Evolutionary conservation across 2,329 filamentous ascomycete genomes (phyloP).

Genomic region (Rasamsonia emersonii): DNA sequence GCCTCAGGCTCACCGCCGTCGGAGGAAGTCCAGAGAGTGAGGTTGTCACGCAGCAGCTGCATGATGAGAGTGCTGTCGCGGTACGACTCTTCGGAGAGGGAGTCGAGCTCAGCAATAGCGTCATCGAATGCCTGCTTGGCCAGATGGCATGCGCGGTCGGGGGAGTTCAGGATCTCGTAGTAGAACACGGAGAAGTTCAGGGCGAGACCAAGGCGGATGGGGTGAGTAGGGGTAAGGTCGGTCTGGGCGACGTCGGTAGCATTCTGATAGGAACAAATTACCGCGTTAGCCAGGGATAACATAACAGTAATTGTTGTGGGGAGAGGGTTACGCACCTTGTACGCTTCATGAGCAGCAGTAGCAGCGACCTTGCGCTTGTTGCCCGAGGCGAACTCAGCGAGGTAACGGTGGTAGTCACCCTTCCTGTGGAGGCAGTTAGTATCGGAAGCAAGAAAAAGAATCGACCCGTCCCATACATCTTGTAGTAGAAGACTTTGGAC

Average conservation of each 20-base stretch:
- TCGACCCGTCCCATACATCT: slow-evolving; percentile 63
- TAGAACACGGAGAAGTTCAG: slow-evolving; percentile 99
- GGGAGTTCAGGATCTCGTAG: slow-evolving; percentile 98
- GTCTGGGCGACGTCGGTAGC: slow-evolving; percentile 97
- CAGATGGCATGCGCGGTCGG: slow-evolving; percentile 93
- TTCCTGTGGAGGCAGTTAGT: slow-evolving; percentile 56
- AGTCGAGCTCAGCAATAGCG: slow-evolving; percentile 97
- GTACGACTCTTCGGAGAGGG: slow-evolving; percentile 95
- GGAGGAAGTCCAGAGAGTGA: slow-evolving; percentile 95
- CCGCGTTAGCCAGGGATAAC: slow-evolving; percentile 2
- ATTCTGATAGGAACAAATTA: slow-evolving; percentile 50
- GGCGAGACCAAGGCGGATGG: slow-evolving; percentile 92
- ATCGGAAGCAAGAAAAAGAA: slow-evolving; percentile 1
- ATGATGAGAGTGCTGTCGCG: slow-evolving; percentile 98
- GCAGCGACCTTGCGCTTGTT: slow-evolving; percentile 93
- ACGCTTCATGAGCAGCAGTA: slow-evolving; percentile 90
- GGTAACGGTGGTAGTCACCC: slow-evolving; percentile 98
- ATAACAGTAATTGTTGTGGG: slow-evolving; percentile 6
- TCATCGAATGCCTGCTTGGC: slow-evolving; percentile 99
- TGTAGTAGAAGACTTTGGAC: slow-evolving; percentile 99
- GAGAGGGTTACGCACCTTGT: slow-evolving; percentile 63
- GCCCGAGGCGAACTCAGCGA: slow-evolving; percentile 90
- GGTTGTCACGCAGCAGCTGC: slow-evolving; percentile 96
- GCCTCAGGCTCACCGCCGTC: slow-evolving; percentile 66
- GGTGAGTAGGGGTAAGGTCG: slow-evolving; percentile 93